Conservation (phyloP, 2,329 filamentous ascomycete genomes). For the Aspergillus novoparasiticus region DNA sequence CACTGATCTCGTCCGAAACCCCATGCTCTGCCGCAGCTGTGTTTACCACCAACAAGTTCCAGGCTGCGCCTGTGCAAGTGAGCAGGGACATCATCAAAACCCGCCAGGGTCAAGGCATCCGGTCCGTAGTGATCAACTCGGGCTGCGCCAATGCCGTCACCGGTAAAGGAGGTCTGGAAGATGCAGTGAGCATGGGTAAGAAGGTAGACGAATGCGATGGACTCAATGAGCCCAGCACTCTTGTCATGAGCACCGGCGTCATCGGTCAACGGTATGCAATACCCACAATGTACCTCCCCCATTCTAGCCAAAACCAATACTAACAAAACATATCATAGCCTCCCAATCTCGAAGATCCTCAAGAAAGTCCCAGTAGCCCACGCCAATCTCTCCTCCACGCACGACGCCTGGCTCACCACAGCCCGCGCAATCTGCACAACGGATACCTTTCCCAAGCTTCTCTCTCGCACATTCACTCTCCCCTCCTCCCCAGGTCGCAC, state of each 20-base stretch:
- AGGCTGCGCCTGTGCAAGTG: conserved; percentile 90
- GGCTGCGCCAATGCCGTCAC: conserved; percentile 98
- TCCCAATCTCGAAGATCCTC: conserved; percentile 90
- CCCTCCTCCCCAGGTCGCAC: conserved; percentile 74
- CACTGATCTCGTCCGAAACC: conserved; percentile 80
- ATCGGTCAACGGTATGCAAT: conserved; percentile 80
- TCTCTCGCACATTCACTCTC: conserved; percentile 80
- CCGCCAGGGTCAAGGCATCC: conserved; percentile 69
- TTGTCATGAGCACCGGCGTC: conserved; percentile 98
- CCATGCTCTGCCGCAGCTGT: conserved; percentile 88
- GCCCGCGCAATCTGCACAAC: conserved; percentile 96
- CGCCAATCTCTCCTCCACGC: conserved; percentile 69
- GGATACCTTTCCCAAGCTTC: conserved; percentile 95
- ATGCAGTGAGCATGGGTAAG: conserved; percentile 81
- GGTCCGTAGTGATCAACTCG: conserved; percentile 87
- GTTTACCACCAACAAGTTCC: conserved; percentile 98
- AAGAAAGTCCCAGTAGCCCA: conserved; percentile 77
- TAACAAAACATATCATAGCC: conserved; percentile 46
- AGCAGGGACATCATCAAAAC: conserved; percentile 71
- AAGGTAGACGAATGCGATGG: conserved; percentile 70
- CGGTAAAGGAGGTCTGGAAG: conserved; percentile 82
- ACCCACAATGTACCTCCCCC: background rate
- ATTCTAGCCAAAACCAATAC: background rate
- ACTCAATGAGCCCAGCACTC: conserved; percentile 61
- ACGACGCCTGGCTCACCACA: conserved; percentile 83